These are phyloP conservation scores for Acmispon strigosus DNA, from an alignment of 306 rosid genomes.

Conservation along the genomic window DNA sequence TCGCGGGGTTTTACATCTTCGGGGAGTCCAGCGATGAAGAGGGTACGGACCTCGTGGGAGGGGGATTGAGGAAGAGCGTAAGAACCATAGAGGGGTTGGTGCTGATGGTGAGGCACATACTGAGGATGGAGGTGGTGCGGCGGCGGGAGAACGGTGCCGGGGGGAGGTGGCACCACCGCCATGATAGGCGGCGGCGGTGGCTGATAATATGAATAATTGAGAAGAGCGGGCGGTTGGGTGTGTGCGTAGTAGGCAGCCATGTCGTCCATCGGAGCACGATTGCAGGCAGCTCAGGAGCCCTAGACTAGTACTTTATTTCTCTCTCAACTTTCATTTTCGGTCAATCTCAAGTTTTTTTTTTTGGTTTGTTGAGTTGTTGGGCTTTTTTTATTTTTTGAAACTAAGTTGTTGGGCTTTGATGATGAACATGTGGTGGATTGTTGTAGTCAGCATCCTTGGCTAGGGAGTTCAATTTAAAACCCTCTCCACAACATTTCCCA, in stretches of 20 bases:
- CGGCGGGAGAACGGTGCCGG: conserved; percentile 29
- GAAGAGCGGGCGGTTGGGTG: conserved; percentile 37
- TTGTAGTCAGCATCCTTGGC: too few species aligned
- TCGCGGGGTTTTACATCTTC: conserved; percentile 87
- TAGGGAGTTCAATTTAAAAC: too few species aligned
- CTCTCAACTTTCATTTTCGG: too few species aligned
- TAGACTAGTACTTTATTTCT: background rate
- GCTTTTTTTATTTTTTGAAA: too few species aligned
- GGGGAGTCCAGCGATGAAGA: conserved; percentile 86
- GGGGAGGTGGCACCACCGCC: conserved; percentile 40
- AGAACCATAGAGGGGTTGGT: conserved; percentile 34
- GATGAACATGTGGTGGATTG: too few species aligned
- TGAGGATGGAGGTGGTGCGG: conserved; percentile 32
- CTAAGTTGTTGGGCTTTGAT: too few species aligned
- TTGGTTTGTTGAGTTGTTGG: background rate
- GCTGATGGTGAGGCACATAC: conserved; percentile 33
- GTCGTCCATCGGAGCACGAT: conserved; percentile 57
- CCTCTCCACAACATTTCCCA: too few species aligned
- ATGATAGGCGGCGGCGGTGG: conserved; percentile 27
- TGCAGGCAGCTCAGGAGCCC: conserved; percentile 22
- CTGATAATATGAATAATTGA: conserved; percentile 57
- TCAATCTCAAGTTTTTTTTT: background rate
- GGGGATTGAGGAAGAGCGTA: conserved; percentile 37
- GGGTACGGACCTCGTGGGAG: conserved; percentile 72
- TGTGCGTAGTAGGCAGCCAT: conserved; percentile 70